Evolutionary conservation across 441 rosid species (phyloP), one percentile per base, ranked within the genome.

Genomic region (Kokia cookei): DNA sequence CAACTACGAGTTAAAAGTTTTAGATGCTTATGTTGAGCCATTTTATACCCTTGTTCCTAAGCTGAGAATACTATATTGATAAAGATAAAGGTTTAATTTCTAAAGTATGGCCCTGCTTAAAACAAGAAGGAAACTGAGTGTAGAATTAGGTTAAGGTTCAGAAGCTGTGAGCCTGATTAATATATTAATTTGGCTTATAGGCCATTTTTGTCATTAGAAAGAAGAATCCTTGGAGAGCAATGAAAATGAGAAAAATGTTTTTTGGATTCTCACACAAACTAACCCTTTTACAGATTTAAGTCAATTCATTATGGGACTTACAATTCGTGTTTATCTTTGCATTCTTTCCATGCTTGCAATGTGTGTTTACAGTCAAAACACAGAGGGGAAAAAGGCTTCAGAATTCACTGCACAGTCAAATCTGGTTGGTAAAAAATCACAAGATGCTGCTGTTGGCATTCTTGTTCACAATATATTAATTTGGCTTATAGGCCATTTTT

Each of bases 361-460:
- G 64, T 55, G 64, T 27, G 3, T 73, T 27, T 82, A 55, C 81
- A 89, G 93, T 75, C 86, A 76, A 66, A 90, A 82, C 61, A 68
- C 77, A 63, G 89, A 86, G 14, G 83, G 86, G 64, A 77, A 71
- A 78, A 89, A 79, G 71, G 72, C 76, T 64, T 78, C 83, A 15
- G 91, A 85, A 53, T 74, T 76, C 47, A 79, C 81, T 70, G 78
- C 89, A 5, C 83, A 83, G 47, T 76, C 87, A 4, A 77, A 72
- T 50, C 74, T 89, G 24, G 42, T 77, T 73, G 93, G 89, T 26
- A 81, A 78, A 77, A 87, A 86, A 83, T 94, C 98, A 9, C 97
- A 86, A 77, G 93, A 86, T 69, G 98, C 97, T 53, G 96, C 97
- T 29, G 95, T 94, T 15, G 98, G 97, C 40, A 79, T 86, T 63